Conservation (phyloP, 2,329 filamentous ascomycete species). For the Trichoderma atroviride region DNA sequence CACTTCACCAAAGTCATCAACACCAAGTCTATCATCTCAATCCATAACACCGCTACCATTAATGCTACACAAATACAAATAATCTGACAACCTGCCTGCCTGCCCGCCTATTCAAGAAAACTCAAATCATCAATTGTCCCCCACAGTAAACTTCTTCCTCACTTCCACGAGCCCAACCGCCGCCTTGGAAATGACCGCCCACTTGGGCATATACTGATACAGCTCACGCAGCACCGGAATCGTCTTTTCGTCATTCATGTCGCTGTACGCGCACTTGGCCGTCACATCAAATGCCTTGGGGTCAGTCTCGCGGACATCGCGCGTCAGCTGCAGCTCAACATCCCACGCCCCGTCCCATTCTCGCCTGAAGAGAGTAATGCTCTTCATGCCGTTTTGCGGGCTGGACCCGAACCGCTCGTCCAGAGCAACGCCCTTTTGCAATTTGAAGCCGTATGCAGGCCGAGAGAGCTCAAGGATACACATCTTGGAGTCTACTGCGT, state of each 20-base stretch:
- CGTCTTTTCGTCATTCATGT: slow-evolving; percentile 69
- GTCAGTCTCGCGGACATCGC: slow-evolving; percentile 28
- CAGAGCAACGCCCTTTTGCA: slow-evolving; percentile 62
- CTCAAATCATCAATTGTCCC: neutral
- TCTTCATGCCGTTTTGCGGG: slow-evolving; percentile 63
- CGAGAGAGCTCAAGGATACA: slow-evolving; percentile 74
- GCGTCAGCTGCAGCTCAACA: slow-evolving; percentile 49
- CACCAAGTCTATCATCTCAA: neutral
- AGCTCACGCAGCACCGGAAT: slow-evolving; percentile 87
- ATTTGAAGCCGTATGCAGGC: slow-evolving; percentile 65
- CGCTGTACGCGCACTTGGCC: slow-evolving; percentile 83
- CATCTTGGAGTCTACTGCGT: slow-evolving; percentile 73
- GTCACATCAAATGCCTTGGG: slow-evolving; percentile 56
- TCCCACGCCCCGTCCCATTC: slow-evolving; percentile 77
- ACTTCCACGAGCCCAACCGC: slow-evolving; percentile 81
- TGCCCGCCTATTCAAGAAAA: neutral
- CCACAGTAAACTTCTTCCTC: slow-evolving; percentile 61
- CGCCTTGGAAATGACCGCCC: slow-evolving; percentile 77
- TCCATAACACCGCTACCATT: neutral
- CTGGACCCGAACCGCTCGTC: slow-evolving; percentile 68
- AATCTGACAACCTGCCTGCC: neutral
- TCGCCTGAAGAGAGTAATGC: slow-evolving; percentile 80
- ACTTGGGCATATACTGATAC: slow-evolving; percentile 72
- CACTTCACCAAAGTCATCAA: neutral
- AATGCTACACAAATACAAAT: neutral